Evolutionary conservation across 352 stramenopile species (phyloP), one percentile per base, ranked within the genome.

Genomic region (Phytopythium boreale): DNA sequence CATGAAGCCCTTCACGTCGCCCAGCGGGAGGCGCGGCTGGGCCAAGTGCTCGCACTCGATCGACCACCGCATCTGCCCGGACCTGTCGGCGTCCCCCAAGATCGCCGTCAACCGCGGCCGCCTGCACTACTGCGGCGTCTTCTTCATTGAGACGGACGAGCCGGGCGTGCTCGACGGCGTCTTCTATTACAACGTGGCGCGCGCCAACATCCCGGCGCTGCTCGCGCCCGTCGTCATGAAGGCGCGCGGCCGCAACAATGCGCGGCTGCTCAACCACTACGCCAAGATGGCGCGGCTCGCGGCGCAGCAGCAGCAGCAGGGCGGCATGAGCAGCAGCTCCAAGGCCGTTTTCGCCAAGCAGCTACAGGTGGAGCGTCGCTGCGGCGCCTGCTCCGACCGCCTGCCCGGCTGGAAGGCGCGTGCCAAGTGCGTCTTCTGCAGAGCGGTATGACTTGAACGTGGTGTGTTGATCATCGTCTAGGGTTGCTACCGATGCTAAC

Each of bases 11-110:
- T 92, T 88, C 71, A 63, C 73, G 0, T 80, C 83, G 20, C 60
- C 66, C 11, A 62, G 74, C 46, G 83, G 85, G 15, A 80, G 80
- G 22, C 83, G 83, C 31, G 83, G 83, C 12, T 94, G 83, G 83
- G 80, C 80, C 17, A 87, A 78, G 61, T 86, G 78, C 60, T 78
- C 69, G 36, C 82, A 94, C 61, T 94, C 85, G 62, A 84, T 94
- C 36, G 68, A 89, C 37, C 78, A 87, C 61, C 63, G 69, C 6
- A 77, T 83, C 55, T 92, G 78, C 43, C 83, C 85, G 0, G 71
- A 83, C 67, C 80, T 87, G 34, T 74, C 60, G 12, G 71, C 62
- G 9, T 63, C 75, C 17, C 52, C 67, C 9, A 56, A 56, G 49
- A 51, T 72, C 49, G 24, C 68, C 12, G 68, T 90, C 29, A 82